Base-by-base conservation (phyloP, 768 basidiomycete species). In the Pholiota molesta region DNA sequence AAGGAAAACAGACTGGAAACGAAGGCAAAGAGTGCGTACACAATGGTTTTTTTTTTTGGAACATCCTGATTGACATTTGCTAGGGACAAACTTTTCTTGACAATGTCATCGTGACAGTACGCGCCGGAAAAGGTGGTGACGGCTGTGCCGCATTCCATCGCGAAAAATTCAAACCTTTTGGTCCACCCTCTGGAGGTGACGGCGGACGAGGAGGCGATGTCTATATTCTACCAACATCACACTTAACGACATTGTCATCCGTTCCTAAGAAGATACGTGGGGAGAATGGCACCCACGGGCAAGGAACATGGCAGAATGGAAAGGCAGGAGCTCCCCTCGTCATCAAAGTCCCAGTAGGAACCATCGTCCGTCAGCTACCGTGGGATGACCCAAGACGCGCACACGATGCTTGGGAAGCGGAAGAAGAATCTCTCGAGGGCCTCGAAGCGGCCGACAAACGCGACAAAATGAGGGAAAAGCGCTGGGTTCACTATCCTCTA, bases 71-170 rank as follows among this genome's bases (percentile, higher is more conserved):
- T 66, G 49, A 61, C 62, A n/a, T 10, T 53, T n/a, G 54, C 3
- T 65, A 94, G 90, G 91, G 90, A 5, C 86, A 90, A 69, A 78
- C 83, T 0, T 97, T 95, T 68, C 80, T 95, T 3, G 95, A 97
- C 77, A 85, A 93, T 72, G 78, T 92, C 57, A 79, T 94, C 47
- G 80, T 95, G n/a, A 89, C 86, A 52, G 79, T 95, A 21, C 83
- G 90, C 61, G 92, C 81, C 68, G 95, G 95, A 16, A 87, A 83
- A 68, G 96, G 96, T 19, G 97, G 97, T 0, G 81, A 94, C 60
- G 97, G 97, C 23, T 93, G 95, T 64, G 93, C 91, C 23, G 95
- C 97, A 5, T 97, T 98, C 68, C 91, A 95, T 69, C 87, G 94
- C 60, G 94, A 97, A 76, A 93, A 94, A 71, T 94, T 84, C 74